Evolutionary conservation across 345 rosid species (phyloP).

Genomic region (Populus simonii): DNA sequence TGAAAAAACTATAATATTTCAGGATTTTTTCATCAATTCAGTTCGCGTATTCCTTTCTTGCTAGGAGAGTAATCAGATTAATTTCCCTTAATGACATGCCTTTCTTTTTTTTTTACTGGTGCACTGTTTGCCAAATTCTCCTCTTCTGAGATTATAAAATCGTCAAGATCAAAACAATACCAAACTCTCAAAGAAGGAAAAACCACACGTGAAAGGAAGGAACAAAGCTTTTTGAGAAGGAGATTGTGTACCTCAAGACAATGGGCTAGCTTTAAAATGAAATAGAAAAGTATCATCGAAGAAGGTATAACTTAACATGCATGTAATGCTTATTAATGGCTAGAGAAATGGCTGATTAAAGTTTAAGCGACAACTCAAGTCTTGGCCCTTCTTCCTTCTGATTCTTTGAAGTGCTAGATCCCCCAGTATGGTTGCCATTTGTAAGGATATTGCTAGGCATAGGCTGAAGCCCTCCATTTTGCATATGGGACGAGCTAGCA

Average conservation of each 20-base stretch:
- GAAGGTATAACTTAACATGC: not conserved
- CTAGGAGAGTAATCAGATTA: too few relatives aligned
- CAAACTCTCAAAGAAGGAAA: not conserved
- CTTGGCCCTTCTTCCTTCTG: not conserved
- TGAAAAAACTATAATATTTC: too few relatives aligned
- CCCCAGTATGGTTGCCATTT: not conserved
- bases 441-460: not conserved
- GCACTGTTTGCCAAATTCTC: too few relatives aligned
- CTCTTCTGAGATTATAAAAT: not conserved
- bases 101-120: too few relatives aligned
- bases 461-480: not conserved
- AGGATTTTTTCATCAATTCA: too few relatives aligned
- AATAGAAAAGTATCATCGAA: too few relatives aligned
- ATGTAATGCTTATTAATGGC: not conserved
- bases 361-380: not conserved
- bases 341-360: not conserved
- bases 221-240: not conserved
- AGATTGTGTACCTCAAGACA: not conserved
- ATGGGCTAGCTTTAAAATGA: too few relatives aligned
- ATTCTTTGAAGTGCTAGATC: not conserved
- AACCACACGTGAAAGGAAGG: not conserved
- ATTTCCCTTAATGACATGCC: too few relatives aligned
- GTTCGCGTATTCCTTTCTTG: too few relatives aligned
- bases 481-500: not conserved
- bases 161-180: not conserved